Conservation (phyloP, 2,329 filamentous ascomycete genomes). For the Corinectria fuckeliana region DNA sequence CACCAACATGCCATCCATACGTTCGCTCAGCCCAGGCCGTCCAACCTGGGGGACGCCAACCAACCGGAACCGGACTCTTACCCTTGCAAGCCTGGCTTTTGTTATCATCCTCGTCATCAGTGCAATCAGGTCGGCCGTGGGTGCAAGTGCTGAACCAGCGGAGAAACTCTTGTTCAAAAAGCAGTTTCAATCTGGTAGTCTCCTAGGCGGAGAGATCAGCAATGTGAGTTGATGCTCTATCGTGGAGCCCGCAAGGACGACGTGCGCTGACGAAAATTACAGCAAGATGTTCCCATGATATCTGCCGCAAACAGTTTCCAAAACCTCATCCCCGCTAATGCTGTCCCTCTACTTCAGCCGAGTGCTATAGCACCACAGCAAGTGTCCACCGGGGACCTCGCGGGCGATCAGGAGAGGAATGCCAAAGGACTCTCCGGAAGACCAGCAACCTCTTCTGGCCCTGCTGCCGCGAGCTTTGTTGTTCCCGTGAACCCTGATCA, state of each 20-base stretch:
- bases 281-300: neutral
- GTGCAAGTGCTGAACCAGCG: neutral
- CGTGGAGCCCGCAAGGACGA: too few species aligned
- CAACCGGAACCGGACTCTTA: neutral
- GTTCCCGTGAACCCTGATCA: neutral
- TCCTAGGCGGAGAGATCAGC: constrained; percentile 17
- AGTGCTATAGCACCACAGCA: neutral
- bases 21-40: neutral
- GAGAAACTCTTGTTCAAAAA: constrained; percentile 15
- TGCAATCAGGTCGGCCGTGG: too few species aligned
- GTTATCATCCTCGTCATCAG: neutral
- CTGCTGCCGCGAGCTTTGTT: neutral
- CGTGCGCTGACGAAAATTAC: neutral
- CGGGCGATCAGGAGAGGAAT: neutral
- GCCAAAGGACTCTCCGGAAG: neutral
- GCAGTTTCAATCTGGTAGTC: constrained; percentile 36
- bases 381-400: neutral
- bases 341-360: neutral
- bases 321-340: neutral
- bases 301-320: neutral
- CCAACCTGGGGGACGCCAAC: neutral
- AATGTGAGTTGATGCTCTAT: constrained; percentile 16
- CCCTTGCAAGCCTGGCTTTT: neutral
- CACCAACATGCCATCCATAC: neutral
- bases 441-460: neutral